phyloP scores from a whole-genome alignment of 1,284 basidiomycete species.

The Rhodotorula sp. region DNA sequence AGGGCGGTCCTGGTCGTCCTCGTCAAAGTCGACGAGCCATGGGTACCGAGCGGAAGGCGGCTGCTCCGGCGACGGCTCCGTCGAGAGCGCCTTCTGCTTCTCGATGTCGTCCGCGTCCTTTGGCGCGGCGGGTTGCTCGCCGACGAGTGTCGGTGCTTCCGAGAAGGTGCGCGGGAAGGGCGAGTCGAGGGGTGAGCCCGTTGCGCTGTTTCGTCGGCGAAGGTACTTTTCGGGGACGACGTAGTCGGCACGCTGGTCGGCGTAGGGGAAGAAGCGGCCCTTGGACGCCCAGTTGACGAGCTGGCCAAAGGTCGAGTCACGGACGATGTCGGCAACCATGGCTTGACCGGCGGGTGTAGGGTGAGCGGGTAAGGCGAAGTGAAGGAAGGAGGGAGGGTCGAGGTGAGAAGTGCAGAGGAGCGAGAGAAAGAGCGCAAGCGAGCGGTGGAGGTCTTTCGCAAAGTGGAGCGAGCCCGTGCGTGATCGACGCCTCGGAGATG shows the following conservation, averaged over 20 bases:
- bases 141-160: conserved; percentile 13
- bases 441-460: too few relatives aligned
- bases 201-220: neutral
- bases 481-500: too few relatives aligned
- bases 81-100: neutral
- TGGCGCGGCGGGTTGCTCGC: neutral
- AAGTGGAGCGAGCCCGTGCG: too few relatives aligned
- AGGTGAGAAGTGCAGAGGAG: neutral
- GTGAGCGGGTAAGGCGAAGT: neutral
- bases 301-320: conserved; percentile 37
- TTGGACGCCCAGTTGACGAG: conserved; percentile 35
- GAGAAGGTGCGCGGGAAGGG: conserved; percentile 2
- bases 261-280: conserved; percentile 37
- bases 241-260: conserved; percentile 41
- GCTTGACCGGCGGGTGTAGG: neutral
- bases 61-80: neutral
- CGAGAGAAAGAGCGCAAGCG: too few relatives aligned
- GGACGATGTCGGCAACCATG: conserved; percentile 24
- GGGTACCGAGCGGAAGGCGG: conserved; percentile 1
- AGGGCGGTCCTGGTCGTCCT: conserved; percentile 50
- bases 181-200: neutral
- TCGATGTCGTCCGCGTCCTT: conserved; percentile 2
- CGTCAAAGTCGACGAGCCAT: conserved; percentile 28
- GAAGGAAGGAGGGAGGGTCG: neutral
- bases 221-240: conserved; percentile 36